A percentile compares a stretch with the other conserved stretches of the same genome.
Conservation (phyloP, 352 stramenopile genomes). For the Phytophthora tubulina region DNA sequence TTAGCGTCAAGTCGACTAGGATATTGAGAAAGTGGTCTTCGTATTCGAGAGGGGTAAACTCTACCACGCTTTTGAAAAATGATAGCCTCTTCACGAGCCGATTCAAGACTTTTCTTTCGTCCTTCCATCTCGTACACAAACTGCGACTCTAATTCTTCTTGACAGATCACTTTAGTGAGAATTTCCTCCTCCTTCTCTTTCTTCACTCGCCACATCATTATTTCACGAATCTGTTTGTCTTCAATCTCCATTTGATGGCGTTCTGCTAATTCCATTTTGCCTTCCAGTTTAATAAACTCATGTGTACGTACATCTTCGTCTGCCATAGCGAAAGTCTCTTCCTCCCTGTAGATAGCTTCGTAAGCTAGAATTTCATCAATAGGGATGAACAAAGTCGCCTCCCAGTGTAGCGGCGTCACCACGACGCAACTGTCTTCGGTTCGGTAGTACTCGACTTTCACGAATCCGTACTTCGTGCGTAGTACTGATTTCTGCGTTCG, state of each 20-base stretch:
- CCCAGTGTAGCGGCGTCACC: slow-evolving; percentile 53
- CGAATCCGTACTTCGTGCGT: slow-evolving; percentile 61
- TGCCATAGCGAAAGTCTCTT: slow-evolving; percentile 57
- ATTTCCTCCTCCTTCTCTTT: slow-evolving; percentile 52
- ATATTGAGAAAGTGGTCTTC: slow-evolving; percentile 27
- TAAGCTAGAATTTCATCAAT: slow-evolving; percentile 52
- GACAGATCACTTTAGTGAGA: slow-evolving; percentile 41
- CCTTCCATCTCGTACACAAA: slow-evolving; percentile 60
- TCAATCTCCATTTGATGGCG: slow-evolving; percentile 50
- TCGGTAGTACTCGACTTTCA: slow-evolving; percentile 59
- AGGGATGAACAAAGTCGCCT: slow-evolving; percentile 62
- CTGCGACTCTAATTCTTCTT: slow-evolving; percentile 55
- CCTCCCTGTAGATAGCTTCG: slow-evolving; percentile 59
- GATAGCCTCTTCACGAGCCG: slow-evolving; percentile 48
- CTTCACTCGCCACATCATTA: slow-evolving; percentile 52
- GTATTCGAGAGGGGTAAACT: slow-evolving; percentile 45
- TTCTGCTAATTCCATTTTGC: slow-evolving; percentile 35
- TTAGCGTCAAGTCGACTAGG: slow-evolving; percentile 56
- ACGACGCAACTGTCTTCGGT: slow-evolving; percentile 62
- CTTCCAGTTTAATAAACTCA: slow-evolving; percentile 39
- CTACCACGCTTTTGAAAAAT: slow-evolving; percentile 41
- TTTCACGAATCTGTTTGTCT: slow-evolving; percentile 46
- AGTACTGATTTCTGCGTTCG: slow-evolving; percentile 48
- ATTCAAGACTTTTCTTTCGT: slow-evolving; percentile 27
- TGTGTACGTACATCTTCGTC: slow-evolving; percentile 46